These are phyloP conservation scores for Stromatinia cepivora DNA, from an alignment of 2,329 filamentous ascomycete genomes.

Conservation along the genomic window DNA sequence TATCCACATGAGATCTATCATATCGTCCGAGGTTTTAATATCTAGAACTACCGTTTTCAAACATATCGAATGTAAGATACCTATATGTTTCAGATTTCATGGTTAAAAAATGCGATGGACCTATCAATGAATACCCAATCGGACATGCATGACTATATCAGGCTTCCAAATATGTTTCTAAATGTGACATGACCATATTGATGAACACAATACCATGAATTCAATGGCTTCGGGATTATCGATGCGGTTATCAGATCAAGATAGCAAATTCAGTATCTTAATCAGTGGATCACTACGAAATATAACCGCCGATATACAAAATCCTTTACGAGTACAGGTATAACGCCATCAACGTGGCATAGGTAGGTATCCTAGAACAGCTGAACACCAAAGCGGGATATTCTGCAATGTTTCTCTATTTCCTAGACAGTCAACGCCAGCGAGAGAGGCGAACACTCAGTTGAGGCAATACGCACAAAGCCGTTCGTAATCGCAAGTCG, in stretches of 20 bases:
- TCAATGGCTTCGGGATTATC: slow-evolving; percentile 4
- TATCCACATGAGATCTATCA: slow-evolving; percentile 15
- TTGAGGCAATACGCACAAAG: slow-evolving; percentile 17
- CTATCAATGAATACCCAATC: slow-evolving; percentile 9
- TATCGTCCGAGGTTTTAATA: slow-evolving; percentile 14
- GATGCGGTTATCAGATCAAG: slow-evolving; percentile 16
- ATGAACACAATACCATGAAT: not conserved
- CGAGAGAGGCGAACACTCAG: not conserved
- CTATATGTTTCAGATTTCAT: slow-evolving; percentile 15
- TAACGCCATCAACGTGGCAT: slow-evolving; percentile 19
- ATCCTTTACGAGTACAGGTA: not conserved
- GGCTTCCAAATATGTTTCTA: slow-evolving; percentile 9
- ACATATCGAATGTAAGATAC: not conserved
- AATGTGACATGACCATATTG: slow-evolving; percentile 5
- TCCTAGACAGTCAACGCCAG: slow-evolving; percentile 8
- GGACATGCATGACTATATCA: slow-evolving; percentile 10
- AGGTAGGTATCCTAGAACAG: slow-evolving; percentile 18
- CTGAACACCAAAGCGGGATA: slow-evolving; percentile 7
- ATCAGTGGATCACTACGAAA: not conserved
- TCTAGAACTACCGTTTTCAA: slow-evolving; percentile 6
- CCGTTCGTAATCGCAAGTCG: slow-evolving; percentile 17
- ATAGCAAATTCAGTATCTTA: not conserved
- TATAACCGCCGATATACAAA: not conserved
- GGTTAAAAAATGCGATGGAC: not conserved
- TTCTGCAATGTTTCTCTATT: slow-evolving; percentile 16